Evolutionary conservation across 495 filamentous ascomycete genomes (phyloP).

Genomic region (Daldinia vernicosa): DNA sequence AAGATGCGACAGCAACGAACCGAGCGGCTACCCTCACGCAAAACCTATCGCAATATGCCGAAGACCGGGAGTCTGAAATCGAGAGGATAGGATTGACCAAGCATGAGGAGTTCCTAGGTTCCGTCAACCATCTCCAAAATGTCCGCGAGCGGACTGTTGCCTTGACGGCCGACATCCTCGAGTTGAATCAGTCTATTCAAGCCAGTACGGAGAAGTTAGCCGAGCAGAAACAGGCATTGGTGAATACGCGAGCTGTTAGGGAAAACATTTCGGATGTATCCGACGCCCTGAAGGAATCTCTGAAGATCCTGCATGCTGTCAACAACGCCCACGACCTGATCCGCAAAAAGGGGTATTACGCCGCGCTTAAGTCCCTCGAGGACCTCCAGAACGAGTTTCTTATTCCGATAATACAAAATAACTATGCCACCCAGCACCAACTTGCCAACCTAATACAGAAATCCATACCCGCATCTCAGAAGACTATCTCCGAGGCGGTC

Average conservation of each 20-base stretch:
- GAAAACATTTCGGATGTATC: constrained; percentile 97
- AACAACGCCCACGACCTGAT: constrained; percentile 95
- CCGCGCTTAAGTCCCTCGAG: constrained; percentile 89
- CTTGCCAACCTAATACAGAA: constrained; percentile 95
- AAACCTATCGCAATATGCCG: constrained; percentile 79
- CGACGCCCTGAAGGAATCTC: constrained; percentile 84
- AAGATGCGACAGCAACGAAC: constrained; percentile 82
- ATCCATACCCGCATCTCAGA: constrained; percentile 91
- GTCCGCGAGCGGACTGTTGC: constrained; percentile 88
- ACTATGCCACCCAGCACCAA: constrained; percentile 91
- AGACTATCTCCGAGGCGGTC: constrained; percentile 91
- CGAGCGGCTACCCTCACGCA: constrained; percentile 78
- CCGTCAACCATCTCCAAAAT: constrained; percentile 89
- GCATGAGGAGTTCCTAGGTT: constrained; percentile 94
- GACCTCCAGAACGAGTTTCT: constrained; percentile 97
- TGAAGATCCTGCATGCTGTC: constrained; percentile 89
- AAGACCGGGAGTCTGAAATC: constrained; percentile 88
- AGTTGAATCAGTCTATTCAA: constrained; percentile 93
- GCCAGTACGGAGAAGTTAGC: constrained; percentile 93
- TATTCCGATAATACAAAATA: constrained; percentile 65
- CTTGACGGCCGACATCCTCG: constrained; percentile 89
- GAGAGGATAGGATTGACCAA: constrained; percentile 94
- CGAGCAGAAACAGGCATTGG: constrained; percentile 91
- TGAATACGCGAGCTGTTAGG: constrained; percentile 88
- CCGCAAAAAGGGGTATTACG: constrained; percentile 92